Base-by-base conservation (phyloP, 495 filamentous ascomycete genomes). In the Penicillium flavigenum region DNA sequence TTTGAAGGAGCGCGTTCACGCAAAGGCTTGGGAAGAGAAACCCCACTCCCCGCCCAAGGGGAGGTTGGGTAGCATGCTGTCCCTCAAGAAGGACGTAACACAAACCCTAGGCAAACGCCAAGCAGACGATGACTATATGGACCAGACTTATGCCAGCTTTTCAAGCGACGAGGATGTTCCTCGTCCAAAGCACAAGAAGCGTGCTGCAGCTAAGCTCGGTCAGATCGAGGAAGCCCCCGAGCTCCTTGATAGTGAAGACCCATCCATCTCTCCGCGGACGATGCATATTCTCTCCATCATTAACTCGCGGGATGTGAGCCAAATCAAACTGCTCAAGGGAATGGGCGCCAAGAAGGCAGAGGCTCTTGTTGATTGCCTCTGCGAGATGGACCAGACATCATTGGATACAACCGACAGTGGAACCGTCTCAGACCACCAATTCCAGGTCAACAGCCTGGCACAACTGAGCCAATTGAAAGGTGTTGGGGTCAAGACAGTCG, bases 251-350 rank as follows among this genome's bases (percentile, higher is more conserved):
- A 57, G 72, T 50, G 68, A 73, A 31, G 69, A 70, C 36, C 63
- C 58, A 16, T 47, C 65, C 1, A 76, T 81, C 11, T 88, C 88
- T 0, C 90, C 91, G 2, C 80, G 86, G 6, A 89, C 89, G 5
- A 74, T 79, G 60, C 82, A 85, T 50, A 67, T 98, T 9, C 79
- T 98, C 4, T 79, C 83, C 14, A 88, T 97, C 63, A 86, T 98
- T 72, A 98, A 98, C 71, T 90, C 87, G 2, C 80, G 89, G 14
- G 89, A 97, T 59, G 71, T 91, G 7, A 78, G 73, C 31, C 79
- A 80, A 65, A 88, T 88, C 60, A 80, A 79, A 54, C 62, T 81
- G 17, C 70, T 98, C n/a, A 90, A 88, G 66, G 86, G 81, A 20
- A 79, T 84, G 9, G 81, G 81, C 8, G 72, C 68, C 29, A 84